These are phyloP conservation scores for Ogataea thermomethanolica DNA, from an alignment of 805 yeast species.

Conservation along the genomic window DNA sequence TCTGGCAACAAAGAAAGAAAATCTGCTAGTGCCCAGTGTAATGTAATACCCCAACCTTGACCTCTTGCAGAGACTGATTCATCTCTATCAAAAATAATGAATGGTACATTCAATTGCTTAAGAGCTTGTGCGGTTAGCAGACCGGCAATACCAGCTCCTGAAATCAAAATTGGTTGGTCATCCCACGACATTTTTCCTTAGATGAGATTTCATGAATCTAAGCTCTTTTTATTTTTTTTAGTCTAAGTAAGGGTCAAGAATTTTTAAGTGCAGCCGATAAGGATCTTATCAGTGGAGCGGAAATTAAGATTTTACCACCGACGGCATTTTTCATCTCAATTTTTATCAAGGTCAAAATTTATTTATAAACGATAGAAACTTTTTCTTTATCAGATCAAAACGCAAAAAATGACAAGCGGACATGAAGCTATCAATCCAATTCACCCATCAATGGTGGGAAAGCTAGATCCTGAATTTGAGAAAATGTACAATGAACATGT, in stretches of 20 bases:
- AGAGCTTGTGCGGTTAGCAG: slow-evolving; percentile 28
- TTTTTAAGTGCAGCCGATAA: neutral
- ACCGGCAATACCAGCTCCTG: slow-evolving; percentile 25
- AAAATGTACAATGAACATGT: slow-evolving; percentile 26
- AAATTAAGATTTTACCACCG: too few relatives aligned
- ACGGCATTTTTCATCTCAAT: too few relatives aligned
- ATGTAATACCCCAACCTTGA: slow-evolving; percentile 34
- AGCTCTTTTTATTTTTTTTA: slow-evolving; percentile 1
- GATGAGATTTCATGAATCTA: neutral
- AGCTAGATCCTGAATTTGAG: slow-evolving; percentile 27
- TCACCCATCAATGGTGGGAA: slow-evolving; percentile 20
- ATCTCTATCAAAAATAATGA: slow-evolving; percentile 30
- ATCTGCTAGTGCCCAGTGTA: slow-evolving; percentile 31
- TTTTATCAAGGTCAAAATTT: neutral
- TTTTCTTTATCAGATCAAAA: neutral
- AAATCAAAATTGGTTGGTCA: slow-evolving; percentile 24
- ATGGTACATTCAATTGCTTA: slow-evolving; percentile 24
- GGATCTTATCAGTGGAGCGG: too few relatives aligned
- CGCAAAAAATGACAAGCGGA: slow-evolving; percentile 6
- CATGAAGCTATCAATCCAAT: slow-evolving; percentile 21
- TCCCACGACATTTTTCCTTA: slow-evolving; percentile 9
- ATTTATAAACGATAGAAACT: neutral
- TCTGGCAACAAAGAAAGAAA: slow-evolving; percentile 25
- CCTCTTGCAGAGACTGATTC: slow-evolving; percentile 24
- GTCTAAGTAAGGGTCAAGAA: neutral